phyloP scores from a whole-genome alignment of 2,329 filamentous ascomycete species.

The Chaetomium globosum region DNA sequence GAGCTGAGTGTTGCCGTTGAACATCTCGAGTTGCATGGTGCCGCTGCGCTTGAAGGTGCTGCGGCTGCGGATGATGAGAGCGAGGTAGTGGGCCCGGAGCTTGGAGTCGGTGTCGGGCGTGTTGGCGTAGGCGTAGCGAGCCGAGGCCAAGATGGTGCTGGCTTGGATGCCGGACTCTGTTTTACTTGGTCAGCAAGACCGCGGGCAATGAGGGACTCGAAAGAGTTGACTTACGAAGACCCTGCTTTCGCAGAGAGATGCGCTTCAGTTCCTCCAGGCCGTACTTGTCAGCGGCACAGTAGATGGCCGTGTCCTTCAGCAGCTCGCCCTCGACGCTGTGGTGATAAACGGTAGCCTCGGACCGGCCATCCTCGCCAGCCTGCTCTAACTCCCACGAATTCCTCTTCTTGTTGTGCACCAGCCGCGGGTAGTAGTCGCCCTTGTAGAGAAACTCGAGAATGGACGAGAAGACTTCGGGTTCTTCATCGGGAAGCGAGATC shows the following conservation, averaged over 20 bases:
- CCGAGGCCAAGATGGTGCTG: conserved; percentile 80
- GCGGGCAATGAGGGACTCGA: not conserved
- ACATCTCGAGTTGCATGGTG: conserved; percentile 96
- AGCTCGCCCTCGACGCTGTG: conserved; percentile 66
- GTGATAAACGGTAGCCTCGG: conserved; percentile 70
- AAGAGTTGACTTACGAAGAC: conserved; percentile 62
- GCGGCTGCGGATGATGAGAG: conserved; percentile 85
- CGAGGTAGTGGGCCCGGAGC: conserved; percentile 85
- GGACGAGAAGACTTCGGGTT: conserved; percentile 87
- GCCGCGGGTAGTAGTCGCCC: conserved; percentile 85
- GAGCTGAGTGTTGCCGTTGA: conserved; percentile 74
- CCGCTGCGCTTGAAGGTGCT: conserved; percentile 90
- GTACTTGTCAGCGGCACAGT: conserved; percentile 85
- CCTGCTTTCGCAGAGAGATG: conserved; percentile 83
- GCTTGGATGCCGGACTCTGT: conserved; percentile 76
- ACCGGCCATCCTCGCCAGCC: conserved; percentile 37
- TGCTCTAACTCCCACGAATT: conserved; percentile 83
- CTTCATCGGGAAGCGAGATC: conserved; percentile 79
- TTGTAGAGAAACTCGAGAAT: conserved; percentile 92
- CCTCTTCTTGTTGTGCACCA: conserved; percentile 78
- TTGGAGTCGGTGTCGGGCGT: conserved; percentile 91
- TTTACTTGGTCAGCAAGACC: conserved; percentile 4
- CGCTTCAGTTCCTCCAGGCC: conserved; percentile 82
- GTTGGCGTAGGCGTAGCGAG: conserved; percentile 86
- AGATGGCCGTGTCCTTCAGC: conserved; percentile 86